These are phyloP conservation scores for Globisporangium heterothallicum DNA, from an alignment of 352 stramenopile species.

Conservation along the genomic window DNA sequence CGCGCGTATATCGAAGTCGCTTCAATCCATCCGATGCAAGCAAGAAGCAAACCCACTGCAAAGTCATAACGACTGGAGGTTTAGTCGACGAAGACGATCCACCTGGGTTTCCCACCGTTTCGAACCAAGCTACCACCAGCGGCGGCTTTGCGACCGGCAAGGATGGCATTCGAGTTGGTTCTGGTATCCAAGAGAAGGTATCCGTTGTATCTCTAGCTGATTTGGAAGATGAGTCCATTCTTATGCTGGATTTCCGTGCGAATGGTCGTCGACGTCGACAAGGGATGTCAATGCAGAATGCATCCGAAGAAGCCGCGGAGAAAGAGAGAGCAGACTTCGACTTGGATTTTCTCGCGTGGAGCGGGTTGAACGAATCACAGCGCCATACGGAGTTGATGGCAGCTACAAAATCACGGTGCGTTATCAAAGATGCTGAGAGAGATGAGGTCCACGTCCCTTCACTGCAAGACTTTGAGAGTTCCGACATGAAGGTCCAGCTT, in stretches of 20 bases:
- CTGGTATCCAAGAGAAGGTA: conserved; percentile 28
- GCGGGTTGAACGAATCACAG: conserved; percentile 28
- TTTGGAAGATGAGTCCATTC: conserved; percentile 33
- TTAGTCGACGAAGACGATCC: conserved; percentile 7
- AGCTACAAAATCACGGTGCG: conserved; percentile 42
- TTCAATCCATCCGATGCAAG: conserved; percentile 25
- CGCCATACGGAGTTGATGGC: conserved; percentile 48
- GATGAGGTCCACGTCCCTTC: conserved; percentile 37
- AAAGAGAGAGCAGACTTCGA: not conserved
- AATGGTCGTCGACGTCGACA: not conserved
- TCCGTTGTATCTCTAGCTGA: conserved; percentile 44
- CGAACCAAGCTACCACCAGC: not conserved
- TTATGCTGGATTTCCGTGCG: conserved; percentile 40
- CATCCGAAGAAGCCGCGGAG: not conserved
- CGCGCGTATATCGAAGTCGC: conserved; percentile 39
- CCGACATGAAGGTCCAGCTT: conserved; percentile 38
- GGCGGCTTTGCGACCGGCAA: not conserved
- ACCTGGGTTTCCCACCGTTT: not conserved
- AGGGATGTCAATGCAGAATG: not conserved
- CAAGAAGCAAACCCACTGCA: conserved; percentile 26
- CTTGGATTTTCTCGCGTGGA: conserved; percentile 35
- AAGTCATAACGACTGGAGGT: conserved; percentile 33
- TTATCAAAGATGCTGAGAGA: conserved; percentile 28
- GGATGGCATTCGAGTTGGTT: not conserved
- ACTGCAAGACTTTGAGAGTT: conserved; percentile 37